Evolutionary conservation across 768 basidiomycete genomes (phyloP).

Genomic region (Lactifluus subvellereus): DNA sequence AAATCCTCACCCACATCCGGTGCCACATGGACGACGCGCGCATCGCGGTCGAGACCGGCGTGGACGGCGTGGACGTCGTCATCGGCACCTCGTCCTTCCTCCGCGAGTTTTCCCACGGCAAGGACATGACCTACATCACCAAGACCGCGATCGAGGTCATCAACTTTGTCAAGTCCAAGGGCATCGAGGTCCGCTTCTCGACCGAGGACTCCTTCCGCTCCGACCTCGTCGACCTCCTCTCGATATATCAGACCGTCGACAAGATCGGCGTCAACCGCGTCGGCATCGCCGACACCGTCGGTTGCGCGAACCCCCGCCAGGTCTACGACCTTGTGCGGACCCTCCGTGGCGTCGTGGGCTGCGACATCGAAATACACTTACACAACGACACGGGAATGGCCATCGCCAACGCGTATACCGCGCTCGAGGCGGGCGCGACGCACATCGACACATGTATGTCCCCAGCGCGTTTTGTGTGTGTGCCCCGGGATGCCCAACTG

Average conservation of each 20-base stretch:
- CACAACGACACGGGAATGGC: conserved; percentile 99
- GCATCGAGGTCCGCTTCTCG: conserved; percentile 98
- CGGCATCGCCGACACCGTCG: conserved; percentile 98
- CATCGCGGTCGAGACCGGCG: conserved; percentile 97
- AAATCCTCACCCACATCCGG: conserved; percentile 97
- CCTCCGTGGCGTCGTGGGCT: conserved; percentile 89
- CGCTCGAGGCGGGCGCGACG: conserved; percentile 97
- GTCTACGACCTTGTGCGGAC: conserved; percentile 98
- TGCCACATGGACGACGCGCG: conserved; percentile 99
- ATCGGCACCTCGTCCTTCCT: conserved; percentile 99
- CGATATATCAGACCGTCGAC: conserved; percentile 99
- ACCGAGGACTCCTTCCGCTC: conserved; percentile 99
- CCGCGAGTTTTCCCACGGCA: conserved; percentile 98
- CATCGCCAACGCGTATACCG: conserved; percentile 97
- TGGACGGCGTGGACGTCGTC: conserved; percentile 98
- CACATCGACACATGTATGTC: conserved; percentile 93
- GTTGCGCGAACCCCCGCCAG: conserved; percentile 97
- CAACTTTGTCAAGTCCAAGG: conserved; percentile 99
- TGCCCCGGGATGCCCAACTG: neutral
- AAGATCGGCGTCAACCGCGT: conserved; percentile 99
- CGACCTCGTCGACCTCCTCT: conserved; percentile 96
- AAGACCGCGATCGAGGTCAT: conserved; percentile 99
- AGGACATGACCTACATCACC: conserved; percentile 99
- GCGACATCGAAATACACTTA: conserved; percentile 97
- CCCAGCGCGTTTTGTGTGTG: neutral